These are phyloP conservation scores for Fusarium dimerum DNA, from an alignment of 2,329 filamentous ascomycete genomes.

Conservation along the genomic window DNA sequence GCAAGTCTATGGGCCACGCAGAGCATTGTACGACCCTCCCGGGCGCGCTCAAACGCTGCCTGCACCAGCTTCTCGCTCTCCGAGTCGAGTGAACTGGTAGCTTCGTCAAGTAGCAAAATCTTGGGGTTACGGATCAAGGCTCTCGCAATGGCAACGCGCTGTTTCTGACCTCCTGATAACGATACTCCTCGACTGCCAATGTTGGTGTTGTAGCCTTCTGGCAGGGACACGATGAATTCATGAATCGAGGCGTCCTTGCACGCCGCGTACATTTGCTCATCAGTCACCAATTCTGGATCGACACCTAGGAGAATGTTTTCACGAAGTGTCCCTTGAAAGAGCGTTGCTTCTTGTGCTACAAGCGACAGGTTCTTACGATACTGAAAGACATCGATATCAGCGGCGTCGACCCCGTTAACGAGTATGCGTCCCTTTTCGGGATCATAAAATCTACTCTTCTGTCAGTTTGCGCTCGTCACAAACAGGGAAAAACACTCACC, in stretches of 20 bases:
- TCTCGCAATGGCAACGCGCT: conserved; percentile 69
- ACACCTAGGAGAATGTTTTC: conserved; percentile 72
- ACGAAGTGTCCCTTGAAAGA: conserved; percentile 69
- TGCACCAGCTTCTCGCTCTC: conserved; percentile 65
- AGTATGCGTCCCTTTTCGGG: conserved; percentile 63
- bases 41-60: conserved; percentile 65
- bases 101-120: conserved; percentile 71
- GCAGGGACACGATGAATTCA: conserved; percentile 69
- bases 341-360: conserved; percentile 72
- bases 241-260: conserved; percentile 67
- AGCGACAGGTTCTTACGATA: conserved; percentile 69
- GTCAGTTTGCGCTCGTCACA: conserved; percentile 4
- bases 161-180: conserved; percentile 71
- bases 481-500: conserved; percentile 15
- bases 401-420: conserved; percentile 63
- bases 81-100: conserved; percentile 68
- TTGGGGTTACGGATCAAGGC: conserved; percentile 67
- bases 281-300: conserved; percentile 50
- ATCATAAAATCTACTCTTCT: conserved; percentile 64
- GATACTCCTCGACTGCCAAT: conserved; percentile 68
- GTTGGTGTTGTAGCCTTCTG: conserved; percentile 67
- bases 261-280: conserved; percentile 52
- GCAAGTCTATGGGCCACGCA: conserved; percentile 77
- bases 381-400: conserved; percentile 56
- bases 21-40: conserved; percentile 64